Base-by-base conservation (phyloP, 257 asterid species). In the Apocynum venetum region DNA sequence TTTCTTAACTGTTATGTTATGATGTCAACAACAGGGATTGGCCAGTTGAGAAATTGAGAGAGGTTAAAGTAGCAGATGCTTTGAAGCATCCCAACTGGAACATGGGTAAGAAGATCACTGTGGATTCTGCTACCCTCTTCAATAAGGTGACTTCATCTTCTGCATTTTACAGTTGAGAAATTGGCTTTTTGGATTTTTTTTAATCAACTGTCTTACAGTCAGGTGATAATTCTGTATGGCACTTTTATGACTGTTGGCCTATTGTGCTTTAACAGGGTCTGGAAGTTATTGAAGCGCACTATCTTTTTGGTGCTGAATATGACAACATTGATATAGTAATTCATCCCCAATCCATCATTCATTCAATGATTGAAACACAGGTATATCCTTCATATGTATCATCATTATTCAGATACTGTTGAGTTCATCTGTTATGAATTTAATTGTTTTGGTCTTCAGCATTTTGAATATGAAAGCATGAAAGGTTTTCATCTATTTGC, bases 201-300 rank as follows among this genome's bases (percentile, higher is more conserved):
- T 25, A 25, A 10, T 38, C 40, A n/a, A 20, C n/a, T 41, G 35
- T 5, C 14, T 35, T 49, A 25, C 31, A 25, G 15, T 52, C 40
- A 13, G 65, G 2, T 52, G 31, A 25, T 25, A 25, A 25, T 25
- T 25, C 31, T 25, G 31, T 25, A 25, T 25, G 31, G 43, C 43
- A 41, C 46, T 65, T 8, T 36, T 12, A 13, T 41, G 4, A 12
- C 47, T 65, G 66, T 12, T 19, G 36, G 14, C 69, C 36, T 35
- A 15, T 80, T 35, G 2, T 71, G 49, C 17, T 81, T 48, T 86
- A 47, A 75, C 86, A 93, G 98, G 99, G 98, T 78, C 86, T 96
- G 31, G 99, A 96, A 86, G 99, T 96, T 68, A 96, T 96, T 56
- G 99, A 96, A 87, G 99, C 99, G 73, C 99, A 96, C 88, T 96